phyloP scores from a whole-genome alignment of 1,139 yeast genomes.

The Geotrichum reessii region DNA sequence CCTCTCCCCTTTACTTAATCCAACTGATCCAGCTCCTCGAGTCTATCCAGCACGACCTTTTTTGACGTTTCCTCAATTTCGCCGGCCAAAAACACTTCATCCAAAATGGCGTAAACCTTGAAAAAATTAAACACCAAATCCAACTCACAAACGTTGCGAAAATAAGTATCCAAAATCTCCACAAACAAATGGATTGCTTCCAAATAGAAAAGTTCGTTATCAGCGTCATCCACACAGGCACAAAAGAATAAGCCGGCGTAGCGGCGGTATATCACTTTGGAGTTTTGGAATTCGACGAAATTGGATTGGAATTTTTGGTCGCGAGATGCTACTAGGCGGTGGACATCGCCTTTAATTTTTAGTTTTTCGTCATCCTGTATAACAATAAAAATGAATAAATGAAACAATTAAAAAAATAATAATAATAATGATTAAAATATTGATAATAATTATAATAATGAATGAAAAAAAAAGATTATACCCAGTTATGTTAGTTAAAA shows the following conservation, averaged over 20 bases:
- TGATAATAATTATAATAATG: no score
- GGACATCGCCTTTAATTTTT: slow-evolving; percentile 58
- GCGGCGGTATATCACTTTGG: slow-evolving; percentile 76
- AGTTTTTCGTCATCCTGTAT: slow-evolving; percentile 49
- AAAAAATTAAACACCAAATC: slow-evolving; percentile 91
- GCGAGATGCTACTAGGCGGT: slow-evolving; percentile 71
- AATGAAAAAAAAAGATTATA: not conserved
- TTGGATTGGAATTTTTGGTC: slow-evolving; percentile 69
- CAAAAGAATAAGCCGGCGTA: slow-evolving; percentile 91
- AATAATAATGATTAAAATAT: no score
- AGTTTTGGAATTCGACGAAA: slow-evolving; percentile 48
- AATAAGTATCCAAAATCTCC: slow-evolving; percentile 79
- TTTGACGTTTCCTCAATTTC: slow-evolving; percentile 80
- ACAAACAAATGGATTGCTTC: slow-evolving; percentile 86
- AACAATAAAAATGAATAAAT: not conserved
- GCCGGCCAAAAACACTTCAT: slow-evolving; percentile 79
- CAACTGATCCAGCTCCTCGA: slow-evolving; percentile 39
- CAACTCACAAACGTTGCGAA: slow-evolving; percentile 88
- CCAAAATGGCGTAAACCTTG: slow-evolving; percentile 84
- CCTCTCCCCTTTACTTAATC: slow-evolving; percentile 20
- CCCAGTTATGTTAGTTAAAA: no score
- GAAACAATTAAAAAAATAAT: slow-evolving; percentile 29
- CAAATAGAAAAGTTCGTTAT: slow-evolving; percentile 73
- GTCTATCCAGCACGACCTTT: slow-evolving; percentile 62
- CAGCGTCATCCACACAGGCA: slow-evolving; percentile 66